Percentiles rank a stretch among this genome's conserved stretches.
These are phyloP conservation scores for Chlamydomonas eustigma DNA, from an alignment of 139 green algal species.

Conservation along the genomic window DNA sequence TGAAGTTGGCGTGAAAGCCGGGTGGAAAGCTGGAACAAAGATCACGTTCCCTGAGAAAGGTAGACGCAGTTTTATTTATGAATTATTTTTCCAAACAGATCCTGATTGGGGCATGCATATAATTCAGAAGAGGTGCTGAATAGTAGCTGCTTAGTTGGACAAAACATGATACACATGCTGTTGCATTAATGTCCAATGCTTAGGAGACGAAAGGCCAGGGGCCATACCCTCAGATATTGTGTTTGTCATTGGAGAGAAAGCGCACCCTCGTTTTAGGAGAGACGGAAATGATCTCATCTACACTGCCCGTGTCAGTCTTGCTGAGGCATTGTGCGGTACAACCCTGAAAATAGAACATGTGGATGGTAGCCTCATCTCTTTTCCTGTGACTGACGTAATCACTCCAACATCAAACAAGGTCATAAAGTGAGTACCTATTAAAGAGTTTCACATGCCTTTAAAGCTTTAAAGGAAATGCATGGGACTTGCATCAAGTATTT, in stretches of 20 bases:
- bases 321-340: neutral
- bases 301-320: neutral
- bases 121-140: no score
- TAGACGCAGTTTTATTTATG: slow-evolving; percentile 23
- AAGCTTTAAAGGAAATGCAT: no score
- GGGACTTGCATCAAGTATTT: no score
- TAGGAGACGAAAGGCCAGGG: slow-evolving; percentile 35
- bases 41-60: slow-evolving; percentile 44
- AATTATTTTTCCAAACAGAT: neutral
- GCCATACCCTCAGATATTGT: slow-evolving; percentile 32
- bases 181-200: neutral
- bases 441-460: no score
- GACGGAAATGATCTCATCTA: slow-evolving; percentile 27
- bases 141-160: no score
- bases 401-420: neutral
- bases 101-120: no score
- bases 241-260: slow-evolving; percentile 38
- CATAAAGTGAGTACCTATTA: neutral
- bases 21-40: slow-evolving; percentile 61
- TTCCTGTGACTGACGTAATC: slow-evolving; percentile 5
- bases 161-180: no score
- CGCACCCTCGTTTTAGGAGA: slow-evolving; percentile 36
- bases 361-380: neutral
- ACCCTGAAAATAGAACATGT: neutral
- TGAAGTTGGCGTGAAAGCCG: slow-evolving; percentile 55